Conservation (phyloP, 1,284 basidiomycete genomes). For the Fomitopsis betulina region DNA sequence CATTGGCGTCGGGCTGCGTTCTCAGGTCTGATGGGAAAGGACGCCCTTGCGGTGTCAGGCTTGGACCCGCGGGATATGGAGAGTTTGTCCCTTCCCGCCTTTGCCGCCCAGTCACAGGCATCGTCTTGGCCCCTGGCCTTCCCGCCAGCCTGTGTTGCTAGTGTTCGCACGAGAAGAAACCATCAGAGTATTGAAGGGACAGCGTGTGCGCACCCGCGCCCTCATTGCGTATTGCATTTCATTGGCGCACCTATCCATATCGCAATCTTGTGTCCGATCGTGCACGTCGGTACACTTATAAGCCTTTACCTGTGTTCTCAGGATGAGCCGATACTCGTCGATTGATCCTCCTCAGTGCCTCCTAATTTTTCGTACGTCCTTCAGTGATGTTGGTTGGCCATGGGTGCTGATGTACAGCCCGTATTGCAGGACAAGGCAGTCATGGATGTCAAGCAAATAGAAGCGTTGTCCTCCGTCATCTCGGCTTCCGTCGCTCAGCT, state of each 20-base stretch:
- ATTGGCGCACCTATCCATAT: background rate
- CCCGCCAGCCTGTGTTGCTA: background rate
- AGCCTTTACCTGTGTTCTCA: background rate
- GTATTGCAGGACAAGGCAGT: background rate
- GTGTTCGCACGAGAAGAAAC: slow-evolving; percentile 5
- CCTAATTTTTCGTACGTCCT: background rate
- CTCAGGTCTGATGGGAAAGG: background rate
- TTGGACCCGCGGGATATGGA: background rate
- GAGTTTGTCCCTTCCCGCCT: background rate
- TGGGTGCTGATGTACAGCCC: background rate
- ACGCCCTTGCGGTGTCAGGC: background rate
- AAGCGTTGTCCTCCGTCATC: slow-evolving; percentile 6
- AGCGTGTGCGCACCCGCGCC: background rate
- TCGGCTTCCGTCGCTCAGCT: slow-evolving; percentile 7
- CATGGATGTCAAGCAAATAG: slow-evolving; percentile 10
- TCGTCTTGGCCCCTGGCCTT: background rate
- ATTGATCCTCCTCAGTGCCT: background rate
- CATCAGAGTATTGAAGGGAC: background rate
- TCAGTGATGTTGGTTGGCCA: background rate
- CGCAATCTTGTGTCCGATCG: background rate
- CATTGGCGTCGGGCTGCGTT: background rate
- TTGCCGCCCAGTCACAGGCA: background rate
- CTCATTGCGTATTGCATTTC: background rate
- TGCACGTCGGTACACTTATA: background rate
- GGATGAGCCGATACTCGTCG: background rate